Evolutionary conservation across 306 rosid genomes (phyloP), one percentile per base, ranked within the genome.

Genomic region (Trifolium fragiferum): DNA sequence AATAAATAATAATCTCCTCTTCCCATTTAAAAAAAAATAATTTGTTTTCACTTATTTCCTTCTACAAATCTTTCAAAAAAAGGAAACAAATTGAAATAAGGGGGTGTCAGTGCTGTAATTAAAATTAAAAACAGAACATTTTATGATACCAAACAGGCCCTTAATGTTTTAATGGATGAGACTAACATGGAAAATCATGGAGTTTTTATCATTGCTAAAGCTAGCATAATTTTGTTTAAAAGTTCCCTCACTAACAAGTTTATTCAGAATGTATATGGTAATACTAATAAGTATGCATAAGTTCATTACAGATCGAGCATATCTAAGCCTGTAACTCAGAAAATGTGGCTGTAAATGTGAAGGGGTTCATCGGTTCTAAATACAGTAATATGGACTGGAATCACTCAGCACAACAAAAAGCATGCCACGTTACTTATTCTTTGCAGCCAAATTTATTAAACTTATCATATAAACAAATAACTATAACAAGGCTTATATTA

Each of bases 311-410:
- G 27, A 20, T 54, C 7, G 15, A 19, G 23, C 46, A 33, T n/a
- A 33, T 61, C 46, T 7, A 61, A 78, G 21, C 58, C 20, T 6
- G 18, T 53, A 46, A 16, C 61, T 60, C 60, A 13, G 60, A 54
- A 73, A 47, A 66, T 3, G 65, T 67, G 59, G 53, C 30, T 75
- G 27, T 19, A 61, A 61, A 69, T 5, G 69, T 41, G 33, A 69
- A 68, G 65, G 63, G 68, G 70, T n/a, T 64, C 73, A 53, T 76
- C 51, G 1, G 43, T 47, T 74, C n/a, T 59, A 61, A 61, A 54
- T 13, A 73, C 37, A 66, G 16, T 44, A 69, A 33, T 33, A 32
- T 23, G 46, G 47, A 46, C 64, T 33, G 2, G 8, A 63, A 70
- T 54, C 75, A 70, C 18, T 69, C 19, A 25, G 25, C 66, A 44